A percentile compares a stretch with the other conserved stretches of the same genome.
phyloP scores from a whole-genome alignment of 768 basidiomycete genomes.

The Dacryopinax spathularia region DNA sequence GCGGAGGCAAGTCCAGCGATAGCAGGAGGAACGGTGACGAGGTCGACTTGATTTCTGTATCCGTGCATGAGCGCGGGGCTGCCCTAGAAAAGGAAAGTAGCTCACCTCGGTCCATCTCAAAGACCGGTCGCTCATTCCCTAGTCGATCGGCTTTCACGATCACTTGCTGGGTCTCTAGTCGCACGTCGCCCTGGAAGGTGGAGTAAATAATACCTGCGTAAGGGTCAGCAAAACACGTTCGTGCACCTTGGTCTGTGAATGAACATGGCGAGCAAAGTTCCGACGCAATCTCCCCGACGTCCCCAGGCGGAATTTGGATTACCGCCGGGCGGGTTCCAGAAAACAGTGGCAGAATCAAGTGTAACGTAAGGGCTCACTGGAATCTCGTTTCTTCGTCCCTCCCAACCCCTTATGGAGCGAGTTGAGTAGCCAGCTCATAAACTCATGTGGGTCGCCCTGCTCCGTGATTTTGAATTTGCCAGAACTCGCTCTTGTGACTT shows the following conservation, averaged over 20 bases:
- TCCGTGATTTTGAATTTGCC: conserved; percentile 87
- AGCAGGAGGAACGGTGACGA: conserved; percentile 90
- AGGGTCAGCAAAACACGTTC: conserved; percentile 14
- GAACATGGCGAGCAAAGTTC: no score
- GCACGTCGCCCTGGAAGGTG: conserved; percentile 87
- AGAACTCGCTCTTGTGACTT: conserved; percentile 75
- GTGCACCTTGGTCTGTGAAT: no score
- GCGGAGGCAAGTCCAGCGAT: conserved; percentile 88
- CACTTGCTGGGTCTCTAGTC: conserved; percentile 87
- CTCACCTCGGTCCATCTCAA: conserved; percentile 87
- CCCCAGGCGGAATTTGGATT: no score
- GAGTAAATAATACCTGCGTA: conserved; percentile 71
- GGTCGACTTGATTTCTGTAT: conserved; percentile 65
- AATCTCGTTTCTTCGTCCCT: conserved; percentile 82
- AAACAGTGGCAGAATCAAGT: conserved; percentile 6
- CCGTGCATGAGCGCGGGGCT: not conserved
- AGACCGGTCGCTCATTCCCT: conserved; percentile 67
- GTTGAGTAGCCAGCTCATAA: conserved; percentile 90
- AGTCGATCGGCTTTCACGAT: conserved; percentile 65
- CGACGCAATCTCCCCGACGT: not conserved
- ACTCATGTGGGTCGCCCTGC: conserved; percentile 94
- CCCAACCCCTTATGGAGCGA: conserved; percentile 83
- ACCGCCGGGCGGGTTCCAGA: not conserved
- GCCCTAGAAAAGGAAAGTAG: conserved; percentile 13
- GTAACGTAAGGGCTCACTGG: conserved; percentile 43